Conservation (phyloP, 192 early-diverging fungal genomes). For the Martensiomyces pterosporus region DNA sequence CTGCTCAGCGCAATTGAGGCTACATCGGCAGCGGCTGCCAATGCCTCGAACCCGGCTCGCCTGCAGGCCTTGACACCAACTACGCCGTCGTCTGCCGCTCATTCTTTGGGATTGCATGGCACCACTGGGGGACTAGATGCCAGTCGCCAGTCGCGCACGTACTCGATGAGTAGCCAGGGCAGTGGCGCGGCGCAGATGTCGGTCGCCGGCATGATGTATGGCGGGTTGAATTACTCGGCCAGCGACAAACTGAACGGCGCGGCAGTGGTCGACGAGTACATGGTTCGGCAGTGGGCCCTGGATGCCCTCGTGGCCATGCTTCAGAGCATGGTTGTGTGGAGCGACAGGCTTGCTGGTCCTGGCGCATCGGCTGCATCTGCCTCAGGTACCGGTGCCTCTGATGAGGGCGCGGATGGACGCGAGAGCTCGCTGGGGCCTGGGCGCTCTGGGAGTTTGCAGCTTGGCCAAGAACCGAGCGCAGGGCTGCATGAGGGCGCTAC, state of each 20-base stretch:
- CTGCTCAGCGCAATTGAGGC: too few species aligned
- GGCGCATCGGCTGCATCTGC: background rate
- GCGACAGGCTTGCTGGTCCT: constrained; percentile 43
- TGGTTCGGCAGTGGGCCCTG: constrained; percentile 56
- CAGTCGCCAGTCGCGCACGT: constrained; percentile 11
- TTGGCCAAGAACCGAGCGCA: background rate
- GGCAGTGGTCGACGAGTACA: constrained; percentile 35
- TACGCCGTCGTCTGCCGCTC: too few species aligned
- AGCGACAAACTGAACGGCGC: constrained; percentile 5
- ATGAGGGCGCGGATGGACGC: background rate
- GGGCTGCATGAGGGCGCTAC: background rate
- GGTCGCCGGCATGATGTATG: constrained; percentile 10
- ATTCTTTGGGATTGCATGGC: background rate
- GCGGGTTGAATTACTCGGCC: constrained; percentile 18
- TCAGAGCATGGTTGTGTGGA: constrained; percentile 67
- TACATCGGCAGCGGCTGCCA: too few species aligned
- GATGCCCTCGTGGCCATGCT: constrained; percentile 60
- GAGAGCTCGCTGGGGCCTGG: constrained; percentile 1
- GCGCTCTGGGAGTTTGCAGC: too few species aligned
- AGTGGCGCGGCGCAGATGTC: background rate
- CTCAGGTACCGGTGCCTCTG: background rate
- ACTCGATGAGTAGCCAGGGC: constrained; percentile 14
- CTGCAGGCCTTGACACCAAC: too few species aligned
- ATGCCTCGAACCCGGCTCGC: too few species aligned
- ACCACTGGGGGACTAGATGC: background rate